Base-by-base conservation (phyloP, 2,329 filamentous ascomycete genomes). In the Fusarium nodosum region DNA sequence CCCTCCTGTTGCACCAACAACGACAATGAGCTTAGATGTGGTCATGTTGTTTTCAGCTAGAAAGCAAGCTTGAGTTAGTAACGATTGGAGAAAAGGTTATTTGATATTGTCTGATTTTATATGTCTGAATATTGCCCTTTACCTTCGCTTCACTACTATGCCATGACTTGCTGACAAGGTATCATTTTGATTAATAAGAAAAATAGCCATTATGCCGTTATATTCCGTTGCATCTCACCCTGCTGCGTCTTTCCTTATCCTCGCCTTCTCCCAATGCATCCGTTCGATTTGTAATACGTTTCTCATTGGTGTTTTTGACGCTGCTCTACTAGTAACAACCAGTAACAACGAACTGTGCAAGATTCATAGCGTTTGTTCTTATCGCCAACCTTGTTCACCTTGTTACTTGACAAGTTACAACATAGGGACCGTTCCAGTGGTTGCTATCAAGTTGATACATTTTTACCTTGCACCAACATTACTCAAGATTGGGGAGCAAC, bases 1-100 rank as follows among this genome's bases (percentile, higher is more conserved):
- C 4, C 39, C 34, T 11, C 59, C 59, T 16, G 59, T 62, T 15
- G 46, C 59, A 16, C 59, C 56, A 38, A 48, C 34, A 18, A 62
- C 47, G 11, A 45, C 58, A 31, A 61, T 52, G 18, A 45, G 36
- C 16, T 60, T 60, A 10, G 26, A 30, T 42, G 24, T 44, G 36
- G 30, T 31, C 58, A 60, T 60, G 8, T 26, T 44, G 5, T 28
- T 44, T 26, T 13, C 16, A 44, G 16, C 7, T 44, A 18, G 24
- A 28, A 11, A 18, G 15, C 3, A 28, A 26, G 24, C 24, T 28
- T 44, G 15, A 26, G 26, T 24, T 5, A 44, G 41, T 12, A 28
- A 44, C 10, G 10, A 11, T 44, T 9, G 11, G 41, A 18, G 22
- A 7, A 18, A 9, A 12, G 9, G 24, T 24, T 44, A 18, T 22